phyloP scores from a whole-genome alignment of 225 moss, liverwort and hornwort genomes.

The Neckera pumila region DNA sequence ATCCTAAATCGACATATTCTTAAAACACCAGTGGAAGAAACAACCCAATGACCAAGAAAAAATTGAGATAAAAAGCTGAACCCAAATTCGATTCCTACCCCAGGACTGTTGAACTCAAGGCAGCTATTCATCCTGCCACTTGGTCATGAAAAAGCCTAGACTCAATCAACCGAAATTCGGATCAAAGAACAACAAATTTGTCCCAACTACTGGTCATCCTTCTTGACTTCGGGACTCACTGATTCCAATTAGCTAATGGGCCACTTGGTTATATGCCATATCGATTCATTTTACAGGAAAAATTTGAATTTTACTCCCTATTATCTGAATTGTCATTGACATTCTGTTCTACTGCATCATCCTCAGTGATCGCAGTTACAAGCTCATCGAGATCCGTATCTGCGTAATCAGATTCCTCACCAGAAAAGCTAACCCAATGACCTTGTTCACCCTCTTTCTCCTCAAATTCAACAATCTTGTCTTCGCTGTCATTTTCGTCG shows the following conservation, averaged over 20 bases:
- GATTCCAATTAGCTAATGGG: background rate
- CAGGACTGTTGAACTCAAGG: background rate
- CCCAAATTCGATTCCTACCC: background rate
- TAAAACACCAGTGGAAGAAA: background rate
- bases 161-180: background rate
- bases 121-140: background rate
- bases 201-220: background rate
- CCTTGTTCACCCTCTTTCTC: background rate
- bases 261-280: background rate
- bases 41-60: background rate
- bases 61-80: background rate
- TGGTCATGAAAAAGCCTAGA: background rate
- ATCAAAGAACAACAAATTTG: background rate
- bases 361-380: background rate
- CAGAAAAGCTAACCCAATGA: constrained; percentile 25
- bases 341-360: background rate
- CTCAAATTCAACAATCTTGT: background rate
- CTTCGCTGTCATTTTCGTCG: background rate
- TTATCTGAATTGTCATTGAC: background rate
- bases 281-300: background rate
- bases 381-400: constrained; percentile 23
- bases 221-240: background rate
- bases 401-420: constrained; percentile 20
- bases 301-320: background rate
- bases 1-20: background rate